Base-by-base conservation (phyloP, 2,329 filamentous ascomycete genomes). In the Berkeleyomyces basicola region DNA sequence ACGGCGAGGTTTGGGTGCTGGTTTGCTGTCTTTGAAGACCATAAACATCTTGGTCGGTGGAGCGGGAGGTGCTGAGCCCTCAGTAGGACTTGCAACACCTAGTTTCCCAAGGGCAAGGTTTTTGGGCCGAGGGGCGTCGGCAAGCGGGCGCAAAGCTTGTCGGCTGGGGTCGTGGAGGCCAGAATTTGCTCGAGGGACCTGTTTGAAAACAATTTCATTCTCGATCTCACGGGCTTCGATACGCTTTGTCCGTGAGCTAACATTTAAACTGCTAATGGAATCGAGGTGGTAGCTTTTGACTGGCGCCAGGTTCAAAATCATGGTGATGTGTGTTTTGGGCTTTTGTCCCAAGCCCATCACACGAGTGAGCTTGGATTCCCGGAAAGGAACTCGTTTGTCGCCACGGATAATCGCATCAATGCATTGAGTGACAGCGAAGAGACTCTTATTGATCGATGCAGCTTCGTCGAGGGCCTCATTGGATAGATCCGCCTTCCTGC, bases 301-400 rank as follows among this genome's bases (percentile, higher is more conserved):
- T 0, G 93, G 91, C 0, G 92, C 89, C 2, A 97, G 81, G 70
- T 97, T 97, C 44, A 97, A 78, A 64, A 97, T 93, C 93, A 97
- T 97, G 70, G 97, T 82, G 0, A 91, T 96, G 67, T 96, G 83
- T 59, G 93, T 92, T 67, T 95, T 90, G 7, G 40, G 7, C 75
- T 97, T 96, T 75, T 96, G 92, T 2, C 92, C 92, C 7, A 97
- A 75, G 0, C 88, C 92, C 36, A 97, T 75, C 62, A 97, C 96
- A 57, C 92, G 82, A 0, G 93, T 97, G 92, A 97, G 96, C 77
- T 97, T 96, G 61, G 88, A 93, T 71, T 96, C 92, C 63, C 92
- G 82, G 72, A 95, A 97, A 0, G 93, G 92, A 69, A 97, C 92
- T 42, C 92, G 83, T 68, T 79, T 82, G 71, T 86, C 83, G 40